Percentiles rank a stretch among this genome's conserved stretches.
These are phyloP conservation scores for Mycena filopes DNA, from an alignment of 768 basidiomycete genomes.

Conservation along the genomic window DNA sequence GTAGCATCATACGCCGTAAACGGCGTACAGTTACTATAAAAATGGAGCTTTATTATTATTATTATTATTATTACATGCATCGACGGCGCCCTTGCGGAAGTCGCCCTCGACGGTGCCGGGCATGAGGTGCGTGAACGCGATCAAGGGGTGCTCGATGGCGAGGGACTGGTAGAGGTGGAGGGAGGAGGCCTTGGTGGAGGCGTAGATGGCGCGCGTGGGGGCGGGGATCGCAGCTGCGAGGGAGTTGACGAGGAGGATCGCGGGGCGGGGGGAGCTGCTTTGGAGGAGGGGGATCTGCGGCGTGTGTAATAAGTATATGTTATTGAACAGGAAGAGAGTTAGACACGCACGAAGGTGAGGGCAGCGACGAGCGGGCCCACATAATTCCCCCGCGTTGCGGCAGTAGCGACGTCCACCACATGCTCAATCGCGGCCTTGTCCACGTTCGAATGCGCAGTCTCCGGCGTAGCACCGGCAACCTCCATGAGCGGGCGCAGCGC, in stretches of 20 bases:
- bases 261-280: conserved; percentile 70
- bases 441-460: conserved; percentile 36
- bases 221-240: conserved; percentile 84
- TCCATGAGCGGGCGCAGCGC: conserved; percentile 81
- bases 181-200: conserved; percentile 84
- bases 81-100: too few relatives aligned
- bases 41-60: too few relatives aligned
- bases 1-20: too few relatives aligned
- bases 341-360: conserved; percentile 70
- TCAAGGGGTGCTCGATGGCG: conserved; percentile 79
- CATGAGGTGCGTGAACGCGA: conserved; percentile 70
- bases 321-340: too few relatives aligned
- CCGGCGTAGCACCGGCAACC: conserved; percentile 61
- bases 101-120: conserved; percentile 80
- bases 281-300: conserved; percentile 86
- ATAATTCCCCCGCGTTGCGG: conserved; percentile 73
- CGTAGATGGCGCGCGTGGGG: conserved; percentile 87
- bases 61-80: too few relatives aligned
- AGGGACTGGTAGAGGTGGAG: conserved; percentile 82
- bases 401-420: conserved; percentile 64
- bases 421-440: conserved; percentile 65
- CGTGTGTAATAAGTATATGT: too few relatives aligned
- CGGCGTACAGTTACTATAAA: too few relatives aligned
- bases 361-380: conserved; percentile 76
- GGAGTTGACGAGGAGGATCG: conserved; percentile 83